Base-by-base conservation (phyloP, 257 asterid genomes). In the Ehretia macrophylla region DNA sequence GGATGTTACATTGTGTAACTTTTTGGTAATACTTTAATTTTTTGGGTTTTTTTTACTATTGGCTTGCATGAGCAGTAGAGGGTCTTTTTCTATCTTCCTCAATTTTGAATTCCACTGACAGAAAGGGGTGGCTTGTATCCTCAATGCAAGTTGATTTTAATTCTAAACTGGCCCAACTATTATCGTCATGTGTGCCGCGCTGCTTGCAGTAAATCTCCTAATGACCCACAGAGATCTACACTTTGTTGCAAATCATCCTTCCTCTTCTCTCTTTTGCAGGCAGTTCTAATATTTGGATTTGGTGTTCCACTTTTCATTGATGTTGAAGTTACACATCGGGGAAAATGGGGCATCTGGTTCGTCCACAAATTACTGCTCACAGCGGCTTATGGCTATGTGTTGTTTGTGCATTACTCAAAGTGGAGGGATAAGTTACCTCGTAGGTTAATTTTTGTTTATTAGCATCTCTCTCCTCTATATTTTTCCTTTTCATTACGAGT, bases 341-440 rank as follows among this genome's bases (percentile, higher is more conserved):
- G 87, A 54, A 92, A 86, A 73, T 86, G 97, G 97, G 76, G 76
- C 35, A 67, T 85, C 49, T 76, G 80, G 80, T 70, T 83, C 64
- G 37, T 65, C 66, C 81, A 84, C 68, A 73, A 80, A 39, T 68
- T 84, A 75, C 73, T 81, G 61, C 80, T 88, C 48, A 61, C 89
- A 57, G 80, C 82, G 45, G 77, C 78, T 51, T 92, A 92, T 65
- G 83, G 94, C 68, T 88, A 88, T 86, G 79, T 88, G 68, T 67
- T 86, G 16, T 84, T 86, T 58, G 90, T 86, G 72, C 98, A 92
- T 74, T 88, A 85, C 68, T 85, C 98, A 35, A 92, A 86, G 75
- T 92, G 97, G 98, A 88, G 86, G 73, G 96, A 84, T 52, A 84
- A 84, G 84, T 74, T 92, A 66, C 98, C 97, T 45, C 96, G 97